Conservation (phyloP, 176 grass and related monocot species). For the Eragrostis curvula region DNA sequence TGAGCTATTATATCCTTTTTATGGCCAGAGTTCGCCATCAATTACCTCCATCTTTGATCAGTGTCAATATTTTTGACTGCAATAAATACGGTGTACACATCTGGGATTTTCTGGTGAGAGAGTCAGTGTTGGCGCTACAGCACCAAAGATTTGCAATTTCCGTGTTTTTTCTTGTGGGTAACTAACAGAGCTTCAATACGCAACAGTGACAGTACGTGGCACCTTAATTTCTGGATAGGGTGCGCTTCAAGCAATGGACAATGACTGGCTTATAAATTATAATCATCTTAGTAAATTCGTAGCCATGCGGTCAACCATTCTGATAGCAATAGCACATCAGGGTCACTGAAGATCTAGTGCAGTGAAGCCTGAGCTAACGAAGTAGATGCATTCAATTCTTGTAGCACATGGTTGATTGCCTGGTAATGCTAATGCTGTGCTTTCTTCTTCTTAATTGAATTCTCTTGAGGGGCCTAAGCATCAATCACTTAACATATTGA, state of each 20-base stretch:
- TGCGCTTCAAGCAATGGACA: neutral
- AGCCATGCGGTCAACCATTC: neutral
- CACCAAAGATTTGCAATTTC: neutral
- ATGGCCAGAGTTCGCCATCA: neutral
- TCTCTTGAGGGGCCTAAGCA: neutral
- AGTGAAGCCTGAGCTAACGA: neutral
- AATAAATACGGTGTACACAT: neutral
- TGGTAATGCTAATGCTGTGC: neutral
- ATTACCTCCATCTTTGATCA: neutral
- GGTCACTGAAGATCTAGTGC: neutral
- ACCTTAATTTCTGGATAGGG: constrained; percentile 4
- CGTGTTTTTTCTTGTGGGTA: neutral
- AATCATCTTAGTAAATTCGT: neutral
- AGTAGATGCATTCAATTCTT: neutral
- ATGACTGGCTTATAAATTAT: constrained; percentile 6
- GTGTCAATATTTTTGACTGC: neutral
- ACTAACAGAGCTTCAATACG: neutral
- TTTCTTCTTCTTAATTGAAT: neutral
- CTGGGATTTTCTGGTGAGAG: neutral
- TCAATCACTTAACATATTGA: neutral
- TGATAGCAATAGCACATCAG: neutral
- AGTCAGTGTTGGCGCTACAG: neutral
- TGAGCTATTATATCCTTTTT: neutral
- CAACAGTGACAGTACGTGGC: neutral
- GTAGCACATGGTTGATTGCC: neutral